These are phyloP conservation scores for Suhomyces pyralidae DNA, from an alignment of 805 yeast genomes.

Conservation along the genomic window DNA sequence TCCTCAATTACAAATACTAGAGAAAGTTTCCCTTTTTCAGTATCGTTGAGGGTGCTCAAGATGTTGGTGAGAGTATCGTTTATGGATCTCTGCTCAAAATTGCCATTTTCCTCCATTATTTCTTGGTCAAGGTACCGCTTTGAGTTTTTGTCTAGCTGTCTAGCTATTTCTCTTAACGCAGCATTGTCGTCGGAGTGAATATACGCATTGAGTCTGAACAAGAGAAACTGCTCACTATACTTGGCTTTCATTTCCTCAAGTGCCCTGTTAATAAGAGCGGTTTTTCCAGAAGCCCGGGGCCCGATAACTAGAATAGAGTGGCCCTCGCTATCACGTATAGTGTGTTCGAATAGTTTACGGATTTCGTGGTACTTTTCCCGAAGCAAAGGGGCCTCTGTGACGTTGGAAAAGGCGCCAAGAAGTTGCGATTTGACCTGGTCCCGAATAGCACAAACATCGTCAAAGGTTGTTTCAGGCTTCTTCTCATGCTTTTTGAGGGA, in stretches of 20 bases:
- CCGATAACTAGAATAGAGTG: conserved; percentile 81
- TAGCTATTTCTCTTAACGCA: conserved; percentile 83
- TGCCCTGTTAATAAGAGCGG: conserved; percentile 58
- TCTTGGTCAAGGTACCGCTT: conserved; percentile 13
- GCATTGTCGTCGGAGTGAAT: conserved; percentile 70
- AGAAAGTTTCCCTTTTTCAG: conserved; percentile 39
- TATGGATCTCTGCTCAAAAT: conserved; percentile 50
- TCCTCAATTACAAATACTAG: conserved; percentile 82
- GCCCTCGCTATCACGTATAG: conserved; percentile 68
- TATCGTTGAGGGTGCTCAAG: conserved; percentile 42
- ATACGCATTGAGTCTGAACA: conserved; percentile 64
- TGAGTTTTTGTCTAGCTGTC: conserved; percentile 60
- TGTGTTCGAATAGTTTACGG: conserved; percentile 55
- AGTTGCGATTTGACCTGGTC: conserved; percentile 20
- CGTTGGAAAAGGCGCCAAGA: conserved; percentile 14
- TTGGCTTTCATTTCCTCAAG: conserved; percentile 41
- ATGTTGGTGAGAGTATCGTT: conserved; percentile 62
- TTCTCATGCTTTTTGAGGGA: not conserved
- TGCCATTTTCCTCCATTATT: not conserved
- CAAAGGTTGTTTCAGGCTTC: not conserved
- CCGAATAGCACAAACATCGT: conserved; percentile 16
- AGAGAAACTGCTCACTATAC: conserved; percentile 53
- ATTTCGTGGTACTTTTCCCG: conserved; percentile 47
- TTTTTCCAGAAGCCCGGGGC: conserved; percentile 75
- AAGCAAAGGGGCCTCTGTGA: conserved; percentile 13